phyloP scores from a whole-genome alignment of 2,329 filamentous ascomycete genomes.

The Botrytis fragariae region DNA sequence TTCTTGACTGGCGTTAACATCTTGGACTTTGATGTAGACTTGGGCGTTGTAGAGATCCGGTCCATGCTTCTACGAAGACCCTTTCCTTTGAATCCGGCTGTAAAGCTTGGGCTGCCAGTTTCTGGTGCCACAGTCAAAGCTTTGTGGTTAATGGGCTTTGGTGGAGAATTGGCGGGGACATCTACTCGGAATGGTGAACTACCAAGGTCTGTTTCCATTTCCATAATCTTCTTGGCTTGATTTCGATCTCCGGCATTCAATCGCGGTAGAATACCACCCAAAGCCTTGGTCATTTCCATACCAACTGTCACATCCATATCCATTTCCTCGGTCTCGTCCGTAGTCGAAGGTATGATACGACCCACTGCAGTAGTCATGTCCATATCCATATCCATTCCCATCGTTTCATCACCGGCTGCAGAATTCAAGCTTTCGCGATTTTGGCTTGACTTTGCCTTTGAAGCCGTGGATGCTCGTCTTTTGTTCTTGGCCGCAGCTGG shows the following conservation, averaged over 20 bases:
- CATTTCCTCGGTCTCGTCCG: conserved; percentile 43
- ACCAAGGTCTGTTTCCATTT: conserved; percentile 52
- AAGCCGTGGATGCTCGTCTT: conserved; percentile 27
- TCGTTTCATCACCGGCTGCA: conserved; percentile 37
- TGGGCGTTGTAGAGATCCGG: conserved; percentile 42
- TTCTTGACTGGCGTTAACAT: conserved; percentile 37
- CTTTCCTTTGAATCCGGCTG: conserved; percentile 49
- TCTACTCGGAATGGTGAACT: conserved; percentile 45
- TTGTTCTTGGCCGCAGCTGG: conserved; percentile 38
- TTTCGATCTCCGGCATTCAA: conserved; percentile 43
- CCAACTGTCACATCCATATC: conserved; percentile 44
- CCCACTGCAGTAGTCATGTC: conserved; percentile 50
- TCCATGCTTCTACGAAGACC: conserved; percentile 49
- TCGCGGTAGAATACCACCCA: conserved; percentile 54
- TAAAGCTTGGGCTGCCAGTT: conserved; percentile 54
- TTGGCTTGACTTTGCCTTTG: conserved; percentile 20
- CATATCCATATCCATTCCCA: conserved; percentile 24
- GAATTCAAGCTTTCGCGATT: conserved; percentile 41
- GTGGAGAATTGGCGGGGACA: conserved; percentile 40
- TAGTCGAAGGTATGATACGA: conserved; percentile 43
- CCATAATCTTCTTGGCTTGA: conserved; percentile 57
- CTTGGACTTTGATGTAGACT: conserved; percentile 33
- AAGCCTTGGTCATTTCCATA: conserved; percentile 64
- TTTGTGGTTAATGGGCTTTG: conserved; percentile 38
- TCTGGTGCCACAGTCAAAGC: conserved; percentile 45